phyloP scores from a whole-genome alignment of 176 grass and related monocot genomes.

The Avena atlantica region DNA sequence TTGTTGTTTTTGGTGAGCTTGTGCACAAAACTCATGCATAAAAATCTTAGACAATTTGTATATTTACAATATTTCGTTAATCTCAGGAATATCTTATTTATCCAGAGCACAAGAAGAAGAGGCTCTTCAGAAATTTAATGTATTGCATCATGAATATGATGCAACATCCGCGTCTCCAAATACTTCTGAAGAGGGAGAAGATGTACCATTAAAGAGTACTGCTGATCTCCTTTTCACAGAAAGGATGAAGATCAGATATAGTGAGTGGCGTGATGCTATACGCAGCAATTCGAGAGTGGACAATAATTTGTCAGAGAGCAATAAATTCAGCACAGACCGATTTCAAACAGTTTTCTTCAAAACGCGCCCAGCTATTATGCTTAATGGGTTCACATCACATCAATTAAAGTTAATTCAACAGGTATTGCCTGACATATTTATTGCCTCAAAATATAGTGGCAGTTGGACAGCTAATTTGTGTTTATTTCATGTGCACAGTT shows the following conservation, averaged over 20 bases:
- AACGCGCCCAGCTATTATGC: conserved; percentile 70
- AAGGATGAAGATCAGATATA: conserved; percentile 78
- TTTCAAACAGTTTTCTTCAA: conserved; percentile 88
- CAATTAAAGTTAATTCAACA: conserved; percentile 77
- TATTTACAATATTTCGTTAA: conserved; percentile 84
- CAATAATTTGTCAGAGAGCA: conserved; percentile 39
- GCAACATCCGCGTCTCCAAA: conserved; percentile 41
- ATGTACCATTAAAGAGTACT: conserved; percentile 56
- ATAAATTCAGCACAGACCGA: conserved; percentile 41
- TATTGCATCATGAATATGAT: conserved; percentile 40
- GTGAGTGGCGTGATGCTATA: conserved; percentile 68
- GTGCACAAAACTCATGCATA: conserved; percentile 32
- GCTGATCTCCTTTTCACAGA: conserved; percentile 78
- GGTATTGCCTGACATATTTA: conserved; percentile 57
- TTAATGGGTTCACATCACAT: conserved; percentile 81
- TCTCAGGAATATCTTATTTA: conserved; percentile 99
- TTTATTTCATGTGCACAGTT: not conserved
- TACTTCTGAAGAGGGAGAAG: conserved; percentile 47
- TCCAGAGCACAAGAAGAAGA: conserved; percentile 93
- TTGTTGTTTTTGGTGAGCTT: conserved; percentile 1
- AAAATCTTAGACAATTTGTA: conserved; percentile 49
- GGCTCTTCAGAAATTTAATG: conserved; percentile 54
- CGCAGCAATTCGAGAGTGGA: conserved; percentile 46
- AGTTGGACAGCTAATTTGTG: conserved; percentile 18
- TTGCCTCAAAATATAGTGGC: conserved; percentile 26